These are phyloP conservation scores for Mucor saturninus DNA, from an alignment of 371 early-diverging fungal genomes.

Conservation along the genomic window DNA sequence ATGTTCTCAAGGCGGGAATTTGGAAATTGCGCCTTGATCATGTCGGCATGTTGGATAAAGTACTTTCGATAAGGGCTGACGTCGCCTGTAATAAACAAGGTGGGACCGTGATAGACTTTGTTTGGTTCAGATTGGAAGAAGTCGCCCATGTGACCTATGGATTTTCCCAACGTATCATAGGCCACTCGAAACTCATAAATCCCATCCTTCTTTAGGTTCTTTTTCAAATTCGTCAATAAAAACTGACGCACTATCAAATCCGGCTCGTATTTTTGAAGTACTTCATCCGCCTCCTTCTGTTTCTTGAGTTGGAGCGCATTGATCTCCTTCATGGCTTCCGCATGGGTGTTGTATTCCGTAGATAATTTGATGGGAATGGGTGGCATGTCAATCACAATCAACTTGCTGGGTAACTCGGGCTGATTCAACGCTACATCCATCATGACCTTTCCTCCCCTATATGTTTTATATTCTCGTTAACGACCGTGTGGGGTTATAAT, in stretches of 20 bases:
- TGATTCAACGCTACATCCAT: conserved; percentile 78
- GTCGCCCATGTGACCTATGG: conserved; percentile 59
- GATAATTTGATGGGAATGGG: conserved; percentile 63
- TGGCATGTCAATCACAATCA: conserved; percentile 88
- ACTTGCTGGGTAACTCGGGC: conserved; percentile 59
- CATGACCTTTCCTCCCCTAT: conserved; percentile 83
- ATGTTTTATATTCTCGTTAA: not conserved
- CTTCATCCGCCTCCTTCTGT: conserved; percentile 75
- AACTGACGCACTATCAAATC: conserved; percentile 80
- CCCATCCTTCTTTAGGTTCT: conserved; percentile 36
- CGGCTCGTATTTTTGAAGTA: conserved; percentile 58
- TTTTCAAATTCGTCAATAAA: conserved; percentile 86
- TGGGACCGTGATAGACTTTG: conserved; percentile 53
- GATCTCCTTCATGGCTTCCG: conserved; percentile 70
- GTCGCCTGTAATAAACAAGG: conserved; percentile 81
- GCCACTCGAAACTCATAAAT: conserved; percentile 74
- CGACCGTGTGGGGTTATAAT: not conserved
- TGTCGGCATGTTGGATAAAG: conserved; percentile 33
- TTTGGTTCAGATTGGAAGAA: conserved; percentile 40
- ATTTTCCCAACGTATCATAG: conserved; percentile 61
- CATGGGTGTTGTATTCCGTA: conserved; percentile 62
- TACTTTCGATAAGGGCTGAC: conserved; percentile 69
- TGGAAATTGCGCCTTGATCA: conserved; percentile 69
- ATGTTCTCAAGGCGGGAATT: conserved; percentile 61
- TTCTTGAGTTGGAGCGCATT: conserved; percentile 57